Percentiles rank a stretch among this genome's conserved stretches.
phyloP scores from a whole-genome alignment of 768 basidiomycete species.

The Exidia glandulosa region DNA sequence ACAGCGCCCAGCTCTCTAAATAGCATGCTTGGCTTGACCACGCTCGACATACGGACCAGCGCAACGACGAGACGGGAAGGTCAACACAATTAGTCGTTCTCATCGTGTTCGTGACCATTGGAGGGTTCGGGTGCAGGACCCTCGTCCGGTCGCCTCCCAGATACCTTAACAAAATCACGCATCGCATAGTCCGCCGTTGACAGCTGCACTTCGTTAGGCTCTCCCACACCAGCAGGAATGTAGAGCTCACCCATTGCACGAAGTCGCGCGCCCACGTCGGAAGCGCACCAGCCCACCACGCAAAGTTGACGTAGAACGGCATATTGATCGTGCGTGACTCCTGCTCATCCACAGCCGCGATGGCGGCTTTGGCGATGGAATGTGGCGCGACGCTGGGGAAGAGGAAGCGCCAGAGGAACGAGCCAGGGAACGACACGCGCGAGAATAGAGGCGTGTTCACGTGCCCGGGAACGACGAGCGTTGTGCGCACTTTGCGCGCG shows the following conservation, averaged over 20 bases:
- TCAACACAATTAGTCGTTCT: neutral
- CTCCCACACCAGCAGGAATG: neutral
- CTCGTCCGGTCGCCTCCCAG: conserved; percentile 49
- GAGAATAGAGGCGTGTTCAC: conserved; percentile 72
- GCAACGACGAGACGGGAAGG: neutral
- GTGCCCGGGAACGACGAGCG: conserved; percentile 73
- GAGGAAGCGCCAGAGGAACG: conserved; percentile 54
- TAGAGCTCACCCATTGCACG: conserved; percentile 53
- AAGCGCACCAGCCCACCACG: conserved; percentile 41
- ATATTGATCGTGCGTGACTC: conserved; percentile 60
- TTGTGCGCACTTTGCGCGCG: conserved; percentile 73
- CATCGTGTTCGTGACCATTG: neutral
- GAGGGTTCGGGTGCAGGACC: conserved; percentile 12
- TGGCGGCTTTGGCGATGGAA: conserved; percentile 68
- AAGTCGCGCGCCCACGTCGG: conserved; percentile 71
- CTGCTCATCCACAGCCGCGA: conserved; percentile 70
- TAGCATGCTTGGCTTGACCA: neutral
- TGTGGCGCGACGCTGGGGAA: conserved; percentile 65
- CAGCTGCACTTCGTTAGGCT: conserved; percentile 28
- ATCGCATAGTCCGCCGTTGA: conserved; percentile 62
- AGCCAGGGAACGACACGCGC: conserved; percentile 37
- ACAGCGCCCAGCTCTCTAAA: too few species aligned
- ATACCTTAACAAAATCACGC: conserved; percentile 55
- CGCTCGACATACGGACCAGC: too few species aligned
- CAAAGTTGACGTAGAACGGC: conserved; percentile 61